Evolutionary conservation across 768 basidiomycete genomes (phyloP), one percentile per base, ranked within the genome.

Genomic region (Boletellus ananiceps): DNA sequence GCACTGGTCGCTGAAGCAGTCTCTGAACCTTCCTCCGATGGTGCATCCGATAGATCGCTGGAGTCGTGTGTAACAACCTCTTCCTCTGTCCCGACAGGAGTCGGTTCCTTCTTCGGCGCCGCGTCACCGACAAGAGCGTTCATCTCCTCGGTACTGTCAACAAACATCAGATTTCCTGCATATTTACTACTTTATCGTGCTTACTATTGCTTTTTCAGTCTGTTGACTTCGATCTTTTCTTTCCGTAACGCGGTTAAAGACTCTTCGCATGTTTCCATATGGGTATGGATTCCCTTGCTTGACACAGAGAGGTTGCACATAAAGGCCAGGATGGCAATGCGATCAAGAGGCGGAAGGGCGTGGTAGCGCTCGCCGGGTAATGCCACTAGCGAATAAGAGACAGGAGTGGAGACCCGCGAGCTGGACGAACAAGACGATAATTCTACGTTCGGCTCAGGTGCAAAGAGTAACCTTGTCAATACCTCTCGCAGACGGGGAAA

Each of bases 171-270:
- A 25, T 46, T 45, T 21, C 46, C 46, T 46, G 61, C 40, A 40
- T 47, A 35, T 51, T 39, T 40, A 16, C 51, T 42, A 40, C 16
- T 41, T 23, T 15, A 37, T 47, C 46, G 16, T 8, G 79, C 93
- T 72, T 66, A 95, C 94, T 84, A 78, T 63, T 86, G 83, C 68
- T 91, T 94, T 71, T 87, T 87, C 60, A 85, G 74, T 51, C 94
- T 79, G 70, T 96, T 96, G 52, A 93, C 83, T 54, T 98, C 96
- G 29, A 94, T 93, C 67, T 94, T 89, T 67, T 95, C 91, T 69
- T 98, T 99, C 55, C 96, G 73, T 31, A 96, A 74, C 23, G 93
- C 90, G 8, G 96, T 98, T 54, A 99, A 68, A 55, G 88, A 84
- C 58, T 88, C 81, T 61, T 94, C 93, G 59, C 89, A 91, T 39